phyloP scores from a whole-genome alignment of 805 yeast genomes.

The Kazachstania martiniae region DNA sequence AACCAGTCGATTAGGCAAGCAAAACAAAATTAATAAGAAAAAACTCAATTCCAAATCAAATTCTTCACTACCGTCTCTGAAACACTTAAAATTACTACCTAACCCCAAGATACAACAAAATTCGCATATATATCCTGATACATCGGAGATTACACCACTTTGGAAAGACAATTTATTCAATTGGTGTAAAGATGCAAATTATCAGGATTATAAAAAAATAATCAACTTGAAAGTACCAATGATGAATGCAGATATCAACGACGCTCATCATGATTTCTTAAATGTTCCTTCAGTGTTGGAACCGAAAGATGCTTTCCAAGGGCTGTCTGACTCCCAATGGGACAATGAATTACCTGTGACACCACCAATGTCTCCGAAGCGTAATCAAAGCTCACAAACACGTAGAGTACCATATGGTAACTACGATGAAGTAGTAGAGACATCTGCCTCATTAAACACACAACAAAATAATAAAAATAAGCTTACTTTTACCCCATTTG shows the following conservation, averaged over 20 bases:
- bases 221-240: not conserved
- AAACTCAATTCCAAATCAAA: not conserved
- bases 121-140: constrained; percentile 26
- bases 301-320: constrained; percentile 23
- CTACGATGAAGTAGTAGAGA: not conserved
- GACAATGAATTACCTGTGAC: constrained; percentile 19
- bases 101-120: constrained; percentile 23
- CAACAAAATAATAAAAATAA: too few relatives aligned
- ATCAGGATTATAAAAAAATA: constrained; percentile 23
- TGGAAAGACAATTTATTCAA: constrained; percentile 24
- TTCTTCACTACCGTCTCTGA: constrained; percentile 20
- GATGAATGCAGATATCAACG: not conserved
- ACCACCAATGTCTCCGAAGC: constrained; percentile 22
- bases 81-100: constrained; percentile 24
- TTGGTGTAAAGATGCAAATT: constrained; percentile 27
- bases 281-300: constrained; percentile 19
- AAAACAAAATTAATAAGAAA: not conserved
- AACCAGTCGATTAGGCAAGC: too few relatives aligned
- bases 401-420: not conserved
- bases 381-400: not conserved
- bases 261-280: not conserved
- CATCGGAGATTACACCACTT: constrained; percentile 22
- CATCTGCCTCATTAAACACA: not conserved
- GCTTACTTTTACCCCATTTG: constrained; percentile 9
- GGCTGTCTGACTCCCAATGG: constrained; percentile 9